Conservation (phyloP, 1,139 yeast species). For the Diutina mesorugosa region DNA sequence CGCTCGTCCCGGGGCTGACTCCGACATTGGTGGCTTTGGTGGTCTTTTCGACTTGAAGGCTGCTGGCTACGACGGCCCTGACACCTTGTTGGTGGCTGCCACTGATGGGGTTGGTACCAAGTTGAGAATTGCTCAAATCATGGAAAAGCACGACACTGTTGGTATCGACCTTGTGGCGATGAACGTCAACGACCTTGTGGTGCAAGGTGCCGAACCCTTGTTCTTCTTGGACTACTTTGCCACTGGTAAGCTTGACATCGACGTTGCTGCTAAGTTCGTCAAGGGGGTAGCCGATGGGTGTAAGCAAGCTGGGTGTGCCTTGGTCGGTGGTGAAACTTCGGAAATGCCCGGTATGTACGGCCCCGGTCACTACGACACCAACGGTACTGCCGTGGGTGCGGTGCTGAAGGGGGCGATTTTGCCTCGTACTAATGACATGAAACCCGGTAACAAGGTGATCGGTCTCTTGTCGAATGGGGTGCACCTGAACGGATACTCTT, state of each 20-base stretch:
- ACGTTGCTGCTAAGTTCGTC: constrained; percentile 79
- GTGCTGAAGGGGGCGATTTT: constrained; percentile 66
- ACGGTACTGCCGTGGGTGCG: constrained; percentile 99
- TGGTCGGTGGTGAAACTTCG: constrained; percentile 97
- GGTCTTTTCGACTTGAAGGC: constrained; percentile 85
- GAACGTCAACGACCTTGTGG: constrained; percentile 96
- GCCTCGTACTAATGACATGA: constrained; percentile 58
- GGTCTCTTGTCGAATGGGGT: constrained; percentile 89
- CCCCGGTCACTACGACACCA: constrained; percentile 92
- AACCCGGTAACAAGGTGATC: constrained; percentile 65
- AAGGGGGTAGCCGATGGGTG: constrained; percentile 96
- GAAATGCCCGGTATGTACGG: constrained; percentile 99
- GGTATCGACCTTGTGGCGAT: constrained; percentile 98
- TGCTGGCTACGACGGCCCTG: constrained; percentile 67
- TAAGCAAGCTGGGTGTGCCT: constrained; percentile 88
- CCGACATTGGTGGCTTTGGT: constrained; percentile 98
- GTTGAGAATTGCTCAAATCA: constrained; percentile 83
- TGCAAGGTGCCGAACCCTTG: constrained; percentile 97
- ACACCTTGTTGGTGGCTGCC: constrained; percentile 85
- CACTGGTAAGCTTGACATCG: constrained; percentile 78
- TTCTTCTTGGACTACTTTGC: constrained; percentile 95
- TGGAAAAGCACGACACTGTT: constrained; percentile 84
- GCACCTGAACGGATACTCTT: constrained; percentile 93
- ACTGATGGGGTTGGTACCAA: constrained; percentile 99
- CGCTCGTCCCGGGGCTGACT: constrained; percentile 90